A percentile compares a stretch with the other conserved stretches of the same genome.
Evolutionary conservation across 305 asterid species (phyloP).

Genomic region (Fraxinus xanthoxyloides): DNA sequence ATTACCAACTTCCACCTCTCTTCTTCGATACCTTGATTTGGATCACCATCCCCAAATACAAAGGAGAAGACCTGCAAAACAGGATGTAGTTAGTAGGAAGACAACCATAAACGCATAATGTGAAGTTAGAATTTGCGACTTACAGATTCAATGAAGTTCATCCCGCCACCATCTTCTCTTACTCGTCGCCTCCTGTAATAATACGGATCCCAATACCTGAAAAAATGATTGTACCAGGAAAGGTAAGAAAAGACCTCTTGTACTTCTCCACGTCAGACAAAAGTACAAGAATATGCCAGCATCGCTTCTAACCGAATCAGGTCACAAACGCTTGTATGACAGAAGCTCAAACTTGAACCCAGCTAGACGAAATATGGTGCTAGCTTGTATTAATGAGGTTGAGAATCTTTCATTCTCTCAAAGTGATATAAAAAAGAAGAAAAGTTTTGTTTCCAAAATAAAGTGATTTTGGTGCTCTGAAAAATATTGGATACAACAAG

Average conservation of each 20-base stretch:
- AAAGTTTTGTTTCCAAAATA: conserved; percentile 1
- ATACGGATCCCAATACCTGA: conserved; percentile 98
- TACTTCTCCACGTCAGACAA: conserved; percentile 12
- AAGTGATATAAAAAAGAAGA: conserved; percentile 3
- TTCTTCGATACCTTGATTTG: conserved; percentile 99
- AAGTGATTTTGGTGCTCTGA: background rate
- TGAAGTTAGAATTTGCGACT: conserved; percentile 26
- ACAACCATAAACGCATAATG: conserved; percentile 15
- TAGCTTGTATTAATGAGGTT: conserved; percentile 3
- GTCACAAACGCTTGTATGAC: conserved; percentile 12
- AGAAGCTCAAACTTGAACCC: background rate
- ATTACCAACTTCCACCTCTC: conserved; percentile 99
- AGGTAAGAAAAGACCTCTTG: conserved; percentile 9
- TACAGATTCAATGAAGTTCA: conserved; percentile 96
- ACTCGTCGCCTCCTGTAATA: conserved; percentile 70
- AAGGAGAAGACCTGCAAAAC: conserved; percentile 84
- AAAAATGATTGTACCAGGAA: conserved; percentile 21
- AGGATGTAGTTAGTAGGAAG: conserved; percentile 11
- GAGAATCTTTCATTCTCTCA: background rate
- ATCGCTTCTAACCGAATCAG: conserved; percentile 16
- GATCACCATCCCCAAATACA: conserved; percentile 99
- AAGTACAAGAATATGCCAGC: conserved; percentile 7
- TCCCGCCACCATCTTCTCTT: conserved; percentile 56
- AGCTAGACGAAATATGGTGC: conserved; percentile 5
- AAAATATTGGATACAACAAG: background rate